These are phyloP conservation scores for Phoenix dactylifera DNA, from an alignment of 176 grass and related monocot genomes.

Conservation along the genomic window DNA sequence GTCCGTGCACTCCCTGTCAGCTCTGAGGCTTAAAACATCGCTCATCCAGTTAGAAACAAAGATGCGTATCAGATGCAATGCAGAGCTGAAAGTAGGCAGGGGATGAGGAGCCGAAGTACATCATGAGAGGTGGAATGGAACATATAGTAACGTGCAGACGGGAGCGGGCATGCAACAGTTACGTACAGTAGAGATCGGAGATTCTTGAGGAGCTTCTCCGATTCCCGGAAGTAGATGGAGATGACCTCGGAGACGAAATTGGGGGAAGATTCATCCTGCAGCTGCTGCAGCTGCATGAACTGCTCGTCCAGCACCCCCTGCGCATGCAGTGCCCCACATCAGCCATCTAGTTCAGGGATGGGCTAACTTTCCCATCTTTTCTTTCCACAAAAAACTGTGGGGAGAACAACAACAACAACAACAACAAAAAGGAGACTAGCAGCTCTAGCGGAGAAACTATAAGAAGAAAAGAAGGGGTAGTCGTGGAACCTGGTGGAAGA, in stretches of 20 bases:
- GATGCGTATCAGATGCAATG: too few relatives aligned
- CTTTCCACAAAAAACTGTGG: too few relatives aligned
- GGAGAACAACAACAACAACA: too few relatives aligned
- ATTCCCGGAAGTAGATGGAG: constrained; percentile 9
- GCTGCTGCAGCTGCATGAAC: constrained; percentile 10
- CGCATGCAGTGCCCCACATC: neutral
- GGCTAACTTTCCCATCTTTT: too few relatives aligned
- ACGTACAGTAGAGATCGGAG: constrained; percentile 1
- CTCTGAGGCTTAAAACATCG: neutral
- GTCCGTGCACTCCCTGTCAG: neutral
- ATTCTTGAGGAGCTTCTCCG: constrained; percentile 7
- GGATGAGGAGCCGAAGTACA: too few relatives aligned
- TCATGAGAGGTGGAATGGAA: too few relatives aligned
- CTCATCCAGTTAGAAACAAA: too few relatives aligned
- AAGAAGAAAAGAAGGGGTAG: neutral
- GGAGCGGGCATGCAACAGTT: neutral
- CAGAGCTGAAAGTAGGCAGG: too few relatives aligned
- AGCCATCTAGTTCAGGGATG: too few relatives aligned
- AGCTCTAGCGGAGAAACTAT: too few relatives aligned
- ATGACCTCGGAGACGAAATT: constrained; percentile 11
- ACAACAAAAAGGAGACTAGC: too few relatives aligned
- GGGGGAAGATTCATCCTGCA: constrained; percentile 8
- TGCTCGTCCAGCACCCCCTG: constrained; percentile 13
- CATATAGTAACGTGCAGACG: too few relatives aligned
- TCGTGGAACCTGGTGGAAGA: constrained; percentile 1